Evolutionary conservation across 306 rosid genomes (phyloP), one percentile per base, ranked within the genome.

Genomic region (Urtica urens): DNA sequence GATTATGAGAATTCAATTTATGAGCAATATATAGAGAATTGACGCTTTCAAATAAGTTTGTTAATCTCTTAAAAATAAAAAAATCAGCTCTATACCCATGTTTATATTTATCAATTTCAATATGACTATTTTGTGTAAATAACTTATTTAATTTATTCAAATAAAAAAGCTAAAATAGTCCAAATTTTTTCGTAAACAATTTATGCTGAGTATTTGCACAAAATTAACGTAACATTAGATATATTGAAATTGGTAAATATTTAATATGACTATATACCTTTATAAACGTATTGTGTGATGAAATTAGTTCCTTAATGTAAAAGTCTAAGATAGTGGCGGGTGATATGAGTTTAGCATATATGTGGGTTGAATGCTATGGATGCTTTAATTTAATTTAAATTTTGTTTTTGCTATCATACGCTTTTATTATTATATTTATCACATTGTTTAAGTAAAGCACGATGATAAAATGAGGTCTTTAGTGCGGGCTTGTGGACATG

Each of bases 311-410:
- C 31, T 22, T 62, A 51, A 49, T 49, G 53, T 65, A 75, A 74
- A 85, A 80, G 79, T 69, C 58, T 38, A 63, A 68, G 69, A 62
- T 71, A 78, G 95, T 81, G 82, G n/a, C n/a, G n/a, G 84, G 69
- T 33, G 46, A 46, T 51, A 38, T 49, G 60, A 62, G 51, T 31
- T 28, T 61, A n/a, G n/a, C n/a, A 35, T 35, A 35, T 35, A 2
- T 28, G 33, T 28, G 4, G 10, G 33, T 67, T 80, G 62, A 68
- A 23, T 67, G 26, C 69, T 58, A 66, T 64, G 60, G 52, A 35
- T 14, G 46, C 57, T 59, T 60, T 72, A 72, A 53, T 63, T 55
- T 62, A 57, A 62, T 43, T 57, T 38, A 15, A 45, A 14, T 6
- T 18, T 51, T 62, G 62, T 65, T 40, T 56, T 43, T 18, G 40